Evolutionary conservation across 2,329 filamentous ascomycete species (phyloP), one percentile per base, ranked within the genome.

Genomic region (Pyricularia grisea): DNA sequence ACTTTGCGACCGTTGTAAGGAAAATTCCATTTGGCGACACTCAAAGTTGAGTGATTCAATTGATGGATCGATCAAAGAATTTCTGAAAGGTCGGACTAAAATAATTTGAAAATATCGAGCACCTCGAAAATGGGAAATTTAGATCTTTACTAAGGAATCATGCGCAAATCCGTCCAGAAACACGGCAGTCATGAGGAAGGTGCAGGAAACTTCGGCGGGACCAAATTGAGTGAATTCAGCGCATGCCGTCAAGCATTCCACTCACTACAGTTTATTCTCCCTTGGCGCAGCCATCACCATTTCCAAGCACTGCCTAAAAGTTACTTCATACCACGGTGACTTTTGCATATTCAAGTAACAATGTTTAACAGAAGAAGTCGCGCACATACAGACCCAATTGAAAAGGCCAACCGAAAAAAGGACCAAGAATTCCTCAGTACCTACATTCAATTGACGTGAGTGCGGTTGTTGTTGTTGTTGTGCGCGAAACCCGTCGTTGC

Each of bases 361-460:
- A 63, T 63, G 60, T 63, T 20, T 20, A 7, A 3, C 27, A 17
- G 27, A 28, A 63, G 28, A 20, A 63, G 12, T 9, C 25, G 60
- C 25, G 17, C 23, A 27, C 12, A 63, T 5, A 63, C 75, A 1
- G 76, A 77, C 67, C 78, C 79, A 0, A 82, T 89, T 55, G 82
- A 85, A 28, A 72, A 72, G 30, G 85, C 82, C 23, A 87, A 87
- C 70, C 73, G 73, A 28, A 83, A 82, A 71, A 74, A 75, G 0
- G 80, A 87, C 67, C 77, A 80, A 0, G 78, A 81, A 0, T 89
- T 88, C 72, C 73, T 85, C 20, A 71, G 74, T 27, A 77, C 82
- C 17, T 84, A 87, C 71, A 70, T 88, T 10, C 77, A 78, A 55
- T 79, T 81, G 23, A 79, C 77, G 85, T 87, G 74, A 72, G 79